Evolutionary conservation across 2,329 filamentous ascomycete genomes (phyloP), one percentile per base, ranked within the genome.

Genomic region (Aureobasidium mangrovei): DNA sequence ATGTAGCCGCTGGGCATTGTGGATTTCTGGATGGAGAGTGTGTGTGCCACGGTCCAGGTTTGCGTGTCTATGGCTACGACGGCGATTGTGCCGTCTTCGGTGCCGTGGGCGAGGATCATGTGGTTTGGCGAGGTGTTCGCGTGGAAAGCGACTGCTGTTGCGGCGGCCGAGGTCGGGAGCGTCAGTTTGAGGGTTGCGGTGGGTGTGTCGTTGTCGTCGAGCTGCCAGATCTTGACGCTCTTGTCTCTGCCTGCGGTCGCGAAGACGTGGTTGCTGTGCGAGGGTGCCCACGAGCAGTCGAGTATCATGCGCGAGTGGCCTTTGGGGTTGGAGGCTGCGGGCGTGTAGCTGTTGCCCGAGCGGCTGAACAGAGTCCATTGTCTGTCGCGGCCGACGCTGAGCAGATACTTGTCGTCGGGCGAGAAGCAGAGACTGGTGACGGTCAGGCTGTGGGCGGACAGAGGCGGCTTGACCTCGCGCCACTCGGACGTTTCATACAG

Each of bases 291-390:
- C 2, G 87, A 82, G 1, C 83, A 86, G 65, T 90, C 89, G 10
- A 97, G 76, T 43, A 98, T 91, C 90, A 98, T 97, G 56, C 93
- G 78, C 3, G 86, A 78, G 68, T 98, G 93, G 0, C 88, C 91
- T 70, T 95, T 96, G 1, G 82, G 80, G 62, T 95, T 89, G 2
- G 79, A 74, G 58, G 83, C 74, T 38, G 80, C 68, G 3, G 85
- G 73, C 27, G 68, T 70, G 63, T 86, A 96, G 10, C 65, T 66
- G 3, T 65, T 65, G 27, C 68, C 62, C 33, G 71, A 71, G 38
- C 82, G 76, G 62, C 80, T 72, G 67, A 91, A 98, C 1, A 97
- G 74, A 0, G 83, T 84, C 90, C 91, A 98, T 69, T 95, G 88
- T 9, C 93, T 78, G 69, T 98, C 93, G 57, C 93, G 77, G 2